A percentile compares a stretch with the other conserved stretches of the same genome.
Evolutionary conservation across 1,284 basidiomycete species (phyloP).

Genomic region (Wolfiporia cocos): DNA sequence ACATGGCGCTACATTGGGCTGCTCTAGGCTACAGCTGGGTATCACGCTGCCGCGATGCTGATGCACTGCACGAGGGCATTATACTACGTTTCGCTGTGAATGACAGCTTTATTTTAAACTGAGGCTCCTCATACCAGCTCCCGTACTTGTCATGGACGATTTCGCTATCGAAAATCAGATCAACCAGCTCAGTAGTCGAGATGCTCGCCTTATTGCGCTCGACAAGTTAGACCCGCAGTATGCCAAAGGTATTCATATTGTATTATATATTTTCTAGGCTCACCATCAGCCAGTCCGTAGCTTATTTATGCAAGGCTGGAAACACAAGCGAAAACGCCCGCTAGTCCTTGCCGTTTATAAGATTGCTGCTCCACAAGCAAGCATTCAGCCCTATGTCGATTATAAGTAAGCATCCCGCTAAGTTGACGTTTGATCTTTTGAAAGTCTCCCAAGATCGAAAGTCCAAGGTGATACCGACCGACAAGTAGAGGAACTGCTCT

Average conservation of each 20-base stretch:
- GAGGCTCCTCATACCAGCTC: too few relatives aligned
- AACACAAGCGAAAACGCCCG: constrained; percentile 48
- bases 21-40: too few relatives aligned
- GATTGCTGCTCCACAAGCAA: constrained; percentile 39
- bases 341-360: constrained; percentile 47
- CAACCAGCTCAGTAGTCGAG: constrained; percentile 5
- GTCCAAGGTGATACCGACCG: too few relatives aligned
- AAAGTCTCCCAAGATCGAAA: too few relatives aligned
- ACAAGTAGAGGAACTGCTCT: constrained; percentile 43
- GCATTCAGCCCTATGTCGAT: constrained; percentile 38
- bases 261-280: too few relatives aligned
- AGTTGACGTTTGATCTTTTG: too few relatives aligned
- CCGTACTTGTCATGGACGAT: constrained; percentile 7
- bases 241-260: constrained; percentile 5
- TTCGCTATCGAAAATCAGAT: constrained; percentile 8
- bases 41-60: too few relatives aligned
- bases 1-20: too few relatives aligned
- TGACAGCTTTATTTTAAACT: too few relatives aligned
- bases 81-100: too few relatives aligned
- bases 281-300: too few relatives aligned
- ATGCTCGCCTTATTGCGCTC: constrained; percentile 8
- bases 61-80: too few relatives aligned
- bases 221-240: constrained; percentile 2
- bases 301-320: constrained; percentile 52
- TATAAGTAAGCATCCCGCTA: constrained; percentile 52